phyloP scores from a whole-genome alignment of 495 filamentous ascomycete genomes.

The Annulohypoxylon moriforme region DNA sequence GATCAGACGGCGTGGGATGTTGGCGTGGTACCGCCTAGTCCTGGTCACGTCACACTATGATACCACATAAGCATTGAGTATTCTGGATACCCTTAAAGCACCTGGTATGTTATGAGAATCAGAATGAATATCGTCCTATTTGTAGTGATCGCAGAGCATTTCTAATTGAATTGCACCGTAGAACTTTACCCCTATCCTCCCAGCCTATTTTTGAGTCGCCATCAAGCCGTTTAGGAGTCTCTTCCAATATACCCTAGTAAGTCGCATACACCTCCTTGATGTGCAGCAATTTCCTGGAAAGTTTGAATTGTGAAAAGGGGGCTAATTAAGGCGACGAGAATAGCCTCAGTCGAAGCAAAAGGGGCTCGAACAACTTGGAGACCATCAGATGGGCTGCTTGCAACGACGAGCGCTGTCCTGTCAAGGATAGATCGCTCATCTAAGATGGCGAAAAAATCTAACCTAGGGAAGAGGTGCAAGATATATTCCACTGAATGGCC shows the following conservation, averaged over 20 bases:
- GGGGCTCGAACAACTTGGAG: conserved; percentile 7
- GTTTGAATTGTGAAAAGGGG: too few relatives aligned
- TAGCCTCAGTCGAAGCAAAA: conserved; percentile 13
- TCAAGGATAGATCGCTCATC: conserved; percentile 21
- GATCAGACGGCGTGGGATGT: conserved; percentile 65
- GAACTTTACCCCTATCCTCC: too few relatives aligned
- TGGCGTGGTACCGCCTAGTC: conserved; percentile 65
- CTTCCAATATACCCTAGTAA: too few relatives aligned
- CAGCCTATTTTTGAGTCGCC: background rate
- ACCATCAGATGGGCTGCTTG: background rate
- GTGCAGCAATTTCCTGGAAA: conserved; percentile 14
- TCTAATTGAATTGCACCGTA: too few relatives aligned
- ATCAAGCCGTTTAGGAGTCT: conserved; percentile 22
- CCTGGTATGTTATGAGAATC: too few relatives aligned
- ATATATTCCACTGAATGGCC: conserved; percentile 9
- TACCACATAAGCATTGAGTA: background rate
- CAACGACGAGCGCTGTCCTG: conserved; percentile 10
- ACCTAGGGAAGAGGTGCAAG: background rate
- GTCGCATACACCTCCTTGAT: conserved; percentile 16
- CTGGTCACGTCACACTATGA: conserved; percentile 40
- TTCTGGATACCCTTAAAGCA: too few relatives aligned
- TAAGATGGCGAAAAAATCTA: conserved; percentile 16
- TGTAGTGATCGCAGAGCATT: too few relatives aligned
- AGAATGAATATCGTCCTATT: too few relatives aligned
- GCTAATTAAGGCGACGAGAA: conserved; percentile 1